Evolutionary conservation across 176 grass and related monocot genomes (phyloP), one percentile per base, ranked within the genome.

Genomic region (Carex parvula): DNA sequence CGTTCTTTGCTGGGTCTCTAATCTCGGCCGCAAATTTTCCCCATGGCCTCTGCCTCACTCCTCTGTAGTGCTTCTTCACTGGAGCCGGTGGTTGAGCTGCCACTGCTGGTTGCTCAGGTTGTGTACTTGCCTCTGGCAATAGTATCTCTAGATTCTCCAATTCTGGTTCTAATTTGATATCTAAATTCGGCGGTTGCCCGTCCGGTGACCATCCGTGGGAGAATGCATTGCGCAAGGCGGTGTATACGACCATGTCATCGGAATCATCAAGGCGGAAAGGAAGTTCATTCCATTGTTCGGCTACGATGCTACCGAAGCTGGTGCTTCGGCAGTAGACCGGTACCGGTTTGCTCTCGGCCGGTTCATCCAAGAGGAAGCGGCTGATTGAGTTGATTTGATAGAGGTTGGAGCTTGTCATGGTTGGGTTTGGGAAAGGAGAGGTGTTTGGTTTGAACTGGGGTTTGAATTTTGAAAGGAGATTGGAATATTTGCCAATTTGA

Each of bases 21-120:
- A 99, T 99, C 86, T 99, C 97, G 53, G 97, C 93, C 5, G 97
- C 97, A 87, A 91, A 99, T 81, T 99, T 99, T 33, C 97, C 97
- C 97, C 97, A 99, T 9, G 93, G 93, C 59, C 97, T 90, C 91
- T 92, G 97, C 85, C 97, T 65, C 72, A 99, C 97, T 0, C 97
- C 97, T 4, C 91, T 54, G 85, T 94, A 99, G 84, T 94, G 90
- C 84, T 92, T 92, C 13, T 88, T 75, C 14, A 87, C 55, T 62
- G 83, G 81, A 8, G 58, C 85, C 0, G 74, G 69, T 8, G 63
- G 74, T 14, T 78, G 72, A 64, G 30, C 33, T 30, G 78, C 83
- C 18, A 24, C 14, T 66, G 6, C 32, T 5, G 56, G 14, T 62
- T 76, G 44, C 74, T 35, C 69, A 3, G 48, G 83, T 46, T 69